Base-by-base conservation (phyloP, 371 early-diverging fungal genomes). In the Haplosporangium sp. region DNA sequence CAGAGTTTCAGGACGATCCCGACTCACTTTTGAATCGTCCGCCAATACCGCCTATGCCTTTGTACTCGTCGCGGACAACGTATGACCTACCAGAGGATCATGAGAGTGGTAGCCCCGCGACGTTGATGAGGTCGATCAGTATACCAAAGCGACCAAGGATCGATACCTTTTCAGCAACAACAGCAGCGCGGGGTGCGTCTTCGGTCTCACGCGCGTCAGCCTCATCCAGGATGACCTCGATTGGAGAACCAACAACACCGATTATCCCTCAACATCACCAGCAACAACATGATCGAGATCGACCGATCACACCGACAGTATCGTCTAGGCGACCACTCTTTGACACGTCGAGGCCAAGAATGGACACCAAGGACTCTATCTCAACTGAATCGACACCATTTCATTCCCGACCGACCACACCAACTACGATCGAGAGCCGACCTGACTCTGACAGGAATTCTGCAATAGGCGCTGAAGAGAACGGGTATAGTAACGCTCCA, bases 391-490 rank as follows among this genome's bases (percentile, higher is more conserved):
- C 74, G 4, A 79, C 74, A n/a, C 71, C 79, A 0, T 63, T 47
- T 10, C 72, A 47, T 29, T 80, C 80, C 54, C 57, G 66, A 18
- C 69, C 65, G 8, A 80, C 69, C 12, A 74, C 65, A 13, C 80
- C 73, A 37, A 80, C 64, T 45, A 82, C 75, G 40, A 80, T 65
- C 51, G 80, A 69, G 55, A 80, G 81, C 53, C 74, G 72, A 9
- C 60, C 74, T 13, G 80, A 73, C 56, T 74, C 71, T 7, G 71
- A 69, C 8, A 62, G 63, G n/a, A 65, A 38, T 20, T 67, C 64
- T 8, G 67, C 67, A 13, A 57, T 36, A 1, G 74, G 69, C 29
- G 29, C 4, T 13, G 75, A 74, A 6, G 74, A 73, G n/a, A 66
- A 57, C 12, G 69, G 62, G 18, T 20, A 18, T 18, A 14, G 6